Percentiles rank a stretch among this genome's conserved stretches.
Conservation (phyloP, 805 yeast genomes). For the Starmerella potacharoeniae region DNA sequence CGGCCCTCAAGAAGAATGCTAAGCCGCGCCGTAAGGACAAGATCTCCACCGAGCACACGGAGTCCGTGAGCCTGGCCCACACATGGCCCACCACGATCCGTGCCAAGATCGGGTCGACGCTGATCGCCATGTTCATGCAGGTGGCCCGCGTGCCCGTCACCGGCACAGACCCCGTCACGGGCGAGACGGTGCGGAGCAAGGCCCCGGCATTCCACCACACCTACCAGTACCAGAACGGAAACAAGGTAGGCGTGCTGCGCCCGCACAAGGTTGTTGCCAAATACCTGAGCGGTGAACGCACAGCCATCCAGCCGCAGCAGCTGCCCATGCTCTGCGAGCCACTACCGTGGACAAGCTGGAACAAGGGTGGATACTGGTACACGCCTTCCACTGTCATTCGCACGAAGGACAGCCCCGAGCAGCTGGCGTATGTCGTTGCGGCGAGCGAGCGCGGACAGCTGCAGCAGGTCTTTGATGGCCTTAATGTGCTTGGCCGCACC, state of each 20-base stretch:
- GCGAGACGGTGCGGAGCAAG: slow-evolving; percentile 49
- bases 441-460: slow-evolving; percentile 62
- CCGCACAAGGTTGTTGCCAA: slow-evolving; percentile 59
- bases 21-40: neutral
- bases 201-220: slow-evolving; percentile 89
- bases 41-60: neutral
- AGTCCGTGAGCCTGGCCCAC: slow-evolving; percentile 7
- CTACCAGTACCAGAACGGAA: slow-evolving; percentile 70
- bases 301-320: slow-evolving; percentile 66
- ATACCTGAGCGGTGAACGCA: slow-evolving; percentile 54
- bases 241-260: slow-evolving; percentile 68
- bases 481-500: slow-evolving; percentile 75
- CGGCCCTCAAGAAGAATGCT: slow-evolving; percentile 4
- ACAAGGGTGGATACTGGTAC: slow-evolving; percentile 74
- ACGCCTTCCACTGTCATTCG: slow-evolving; percentile 56
- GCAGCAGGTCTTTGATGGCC: slow-evolving; percentile 60
- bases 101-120: slow-evolving; percentile 71
- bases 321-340: slow-evolving; percentile 91
- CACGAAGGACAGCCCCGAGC: slow-evolving; percentile 78
- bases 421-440: slow-evolving; percentile 73
- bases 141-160: slow-evolving; percentile 72
- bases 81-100: slow-evolving; percentile 46
- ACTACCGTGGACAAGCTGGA: slow-evolving; percentile 73
- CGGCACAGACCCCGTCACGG: slow-evolving; percentile 73
- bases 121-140: slow-evolving; percentile 62